These are phyloP conservation scores for Nemania sp. DNA, from an alignment of 2,329 filamentous ascomycete species.

Conservation along the genomic window DNA sequence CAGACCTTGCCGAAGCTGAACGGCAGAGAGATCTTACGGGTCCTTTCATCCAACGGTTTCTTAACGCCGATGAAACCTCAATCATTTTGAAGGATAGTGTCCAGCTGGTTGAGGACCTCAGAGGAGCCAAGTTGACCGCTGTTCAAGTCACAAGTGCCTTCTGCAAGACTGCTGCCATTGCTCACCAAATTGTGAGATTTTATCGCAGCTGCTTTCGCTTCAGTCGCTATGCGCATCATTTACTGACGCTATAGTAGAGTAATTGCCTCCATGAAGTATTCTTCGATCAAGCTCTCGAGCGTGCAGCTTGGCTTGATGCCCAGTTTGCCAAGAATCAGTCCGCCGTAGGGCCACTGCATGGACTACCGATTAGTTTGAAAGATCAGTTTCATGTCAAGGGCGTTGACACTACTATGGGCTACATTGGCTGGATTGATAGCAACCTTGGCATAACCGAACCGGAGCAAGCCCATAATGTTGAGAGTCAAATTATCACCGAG, in stretches of 20 bases:
- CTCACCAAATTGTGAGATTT: slow-evolving; percentile 56
- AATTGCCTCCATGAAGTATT: slow-evolving; percentile 51
- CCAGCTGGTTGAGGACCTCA: slow-evolving; percentile 40
- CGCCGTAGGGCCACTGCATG: slow-evolving; percentile 56
- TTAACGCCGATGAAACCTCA: slow-evolving; percentile 32
- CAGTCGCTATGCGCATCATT: neutral
- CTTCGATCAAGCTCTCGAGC: slow-evolving; percentile 42
- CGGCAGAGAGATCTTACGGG: slow-evolving; percentile 38
- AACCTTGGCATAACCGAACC: slow-evolving; percentile 53
- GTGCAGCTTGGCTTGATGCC: slow-evolving; percentile 57
- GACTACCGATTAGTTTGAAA: slow-evolving; percentile 46
- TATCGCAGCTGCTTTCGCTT: neutral
- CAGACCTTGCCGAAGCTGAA: slow-evolving; percentile 24
- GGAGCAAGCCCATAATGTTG: slow-evolving; percentile 37
- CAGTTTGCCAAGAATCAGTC: slow-evolving; percentile 52
- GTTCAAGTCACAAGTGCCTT: slow-evolving; percentile 55
- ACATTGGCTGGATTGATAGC: slow-evolving; percentile 50
- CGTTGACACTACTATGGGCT: slow-evolving; percentile 45
- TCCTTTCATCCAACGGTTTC: slow-evolving; percentile 35
- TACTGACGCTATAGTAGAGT: slow-evolving; percentile 27
- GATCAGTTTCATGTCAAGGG: slow-evolving; percentile 47
- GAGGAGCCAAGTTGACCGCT: slow-evolving; percentile 41
- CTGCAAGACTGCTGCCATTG: slow-evolving; percentile 62
- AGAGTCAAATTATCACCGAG: slow-evolving; percentile 32
- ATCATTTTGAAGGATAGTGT: slow-evolving; percentile 38